phyloP scores from a whole-genome alignment of 805 yeast species.

The Candida vartiovaarae region DNA sequence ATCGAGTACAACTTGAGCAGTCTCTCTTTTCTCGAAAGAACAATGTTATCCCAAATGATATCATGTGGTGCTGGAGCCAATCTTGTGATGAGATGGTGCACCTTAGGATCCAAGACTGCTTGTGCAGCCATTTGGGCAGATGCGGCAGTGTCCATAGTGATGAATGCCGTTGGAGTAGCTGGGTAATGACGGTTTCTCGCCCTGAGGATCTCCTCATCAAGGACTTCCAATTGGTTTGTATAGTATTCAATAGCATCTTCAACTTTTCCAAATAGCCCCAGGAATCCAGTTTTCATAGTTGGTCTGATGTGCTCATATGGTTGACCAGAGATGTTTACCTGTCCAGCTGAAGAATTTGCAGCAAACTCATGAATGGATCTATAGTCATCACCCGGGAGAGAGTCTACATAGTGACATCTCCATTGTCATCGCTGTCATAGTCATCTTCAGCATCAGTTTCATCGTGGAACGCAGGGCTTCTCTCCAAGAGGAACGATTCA shows the following conservation, averaged over 20 bases:
- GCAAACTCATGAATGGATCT: conserved; percentile 19
- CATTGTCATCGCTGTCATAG: conserved; percentile 5
- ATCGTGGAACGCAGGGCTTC: conserved; percentile 11
- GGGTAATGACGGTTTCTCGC: conserved; percentile 67
- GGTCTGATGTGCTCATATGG: conserved; percentile 47
- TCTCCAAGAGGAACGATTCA: conserved; percentile 19
- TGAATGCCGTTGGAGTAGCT: conserved; percentile 86
- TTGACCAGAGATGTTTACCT: conserved; percentile 11
- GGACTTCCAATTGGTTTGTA: conserved; percentile 55
- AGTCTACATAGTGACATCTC: conserved; percentile 2
- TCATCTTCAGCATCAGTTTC: conserved; percentile 6
- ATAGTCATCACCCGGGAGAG: conserved; percentile 14
- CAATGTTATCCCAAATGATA: conserved; percentile 86
- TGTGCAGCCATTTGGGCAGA: conserved; percentile 97
- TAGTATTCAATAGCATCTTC: conserved; percentile 81
- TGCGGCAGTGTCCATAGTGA: conserved; percentile 92
- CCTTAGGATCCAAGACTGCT: conserved; percentile 86
- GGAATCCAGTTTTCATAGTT: conserved; percentile 46
- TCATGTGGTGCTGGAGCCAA: conserved; percentile 97
- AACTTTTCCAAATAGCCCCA: conserved; percentile 57
- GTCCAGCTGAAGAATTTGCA: conserved; percentile 8
- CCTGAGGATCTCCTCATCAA: conserved; percentile 62
- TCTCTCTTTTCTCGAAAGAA: conserved; percentile 70
- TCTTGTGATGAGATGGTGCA: conserved; percentile 71
- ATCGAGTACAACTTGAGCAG: conserved; percentile 55